A percentile compares a stretch with the other conserved stretches of the same genome.
Evolutionary conservation across 2,329 filamentous ascomycete species (phyloP).

Genomic region (Fonsecaea multimorphosa): DNA sequence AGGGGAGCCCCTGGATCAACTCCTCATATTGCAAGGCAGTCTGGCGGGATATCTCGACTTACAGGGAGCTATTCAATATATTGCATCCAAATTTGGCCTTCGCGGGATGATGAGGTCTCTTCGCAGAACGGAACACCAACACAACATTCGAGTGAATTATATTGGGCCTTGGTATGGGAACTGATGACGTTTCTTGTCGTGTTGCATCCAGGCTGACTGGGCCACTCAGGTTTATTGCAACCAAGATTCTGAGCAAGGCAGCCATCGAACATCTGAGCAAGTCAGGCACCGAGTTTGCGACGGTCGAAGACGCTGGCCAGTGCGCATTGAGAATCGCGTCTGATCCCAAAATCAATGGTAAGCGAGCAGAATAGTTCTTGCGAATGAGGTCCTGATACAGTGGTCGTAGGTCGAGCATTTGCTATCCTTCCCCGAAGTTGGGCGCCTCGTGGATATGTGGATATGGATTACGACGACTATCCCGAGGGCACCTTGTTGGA

Average conservation of each 20-base stretch:
- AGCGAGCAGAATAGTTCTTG: neutral
- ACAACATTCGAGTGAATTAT: constrained; percentile 49
- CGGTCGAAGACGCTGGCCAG: constrained; percentile 31
- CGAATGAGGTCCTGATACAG: constrained; percentile 1
- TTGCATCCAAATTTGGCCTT: constrained; percentile 47
- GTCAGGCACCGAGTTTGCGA: constrained; percentile 28
- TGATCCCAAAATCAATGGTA: constrained; percentile 32
- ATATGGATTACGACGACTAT: constrained; percentile 47
- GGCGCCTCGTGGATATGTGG: constrained; percentile 44
- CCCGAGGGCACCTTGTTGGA: constrained; percentile 31
- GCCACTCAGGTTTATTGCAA: constrained; percentile 44
- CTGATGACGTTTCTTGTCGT: neutral
- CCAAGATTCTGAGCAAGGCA: constrained; percentile 43
- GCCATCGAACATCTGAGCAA: constrained; percentile 40
- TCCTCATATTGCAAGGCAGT: constrained; percentile 45
- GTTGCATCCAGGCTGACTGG: neutral
- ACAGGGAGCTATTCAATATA: constrained; percentile 45
- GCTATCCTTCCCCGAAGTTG: constrained; percentile 45
- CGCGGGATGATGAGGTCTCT: constrained; percentile 49
- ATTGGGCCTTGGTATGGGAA: constrained; percentile 49
- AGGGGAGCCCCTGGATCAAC: constrained; percentile 37
- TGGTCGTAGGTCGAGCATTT: constrained; percentile 38
- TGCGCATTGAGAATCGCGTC: constrained; percentile 30
- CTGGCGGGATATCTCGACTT: constrained; percentile 46
- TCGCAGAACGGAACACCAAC: constrained; percentile 44